Evolutionary conservation across 192 early-diverging fungal genomes (phyloP), one percentile per base, ranked within the genome.

Genomic region (Entomortierella parvispora): DNA sequence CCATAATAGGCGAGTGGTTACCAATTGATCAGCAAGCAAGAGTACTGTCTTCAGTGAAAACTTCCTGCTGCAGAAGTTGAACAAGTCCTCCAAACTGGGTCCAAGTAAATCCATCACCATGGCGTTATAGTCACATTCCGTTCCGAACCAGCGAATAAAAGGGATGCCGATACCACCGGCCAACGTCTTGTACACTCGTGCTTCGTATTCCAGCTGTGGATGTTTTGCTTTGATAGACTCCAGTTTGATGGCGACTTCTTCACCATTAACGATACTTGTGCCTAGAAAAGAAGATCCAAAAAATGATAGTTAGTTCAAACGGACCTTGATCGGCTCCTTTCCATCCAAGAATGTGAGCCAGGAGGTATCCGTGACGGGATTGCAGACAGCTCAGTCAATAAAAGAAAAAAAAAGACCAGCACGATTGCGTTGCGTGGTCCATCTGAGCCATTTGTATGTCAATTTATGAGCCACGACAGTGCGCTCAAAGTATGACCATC

Each of bases 171-270:
- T 89, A 32, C 96, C 96, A 44, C 96, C 95, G 9, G 94, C 93
- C 55, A 99, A 86, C 17, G 93, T 84, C 78, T 95, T 96, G 87
- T 99, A 99, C 25, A 99, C 95, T 76, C 92, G 90, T 37, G 95
- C 90, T 75, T 99, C 98, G 80, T 98, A 99, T 81, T 98, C 97
- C 11, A 99, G 85, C 79, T 98, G 97, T 52, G 96, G 96, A 68
- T 99, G 97, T 77, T 94, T 93, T 31, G 97, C 95, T 83, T 93
- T 93, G 50, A 94, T 88, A 18, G 90, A 88, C 85, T 99, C 98
- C 33, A 99, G 86, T 83, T 99, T 99, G 82, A 98, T 95, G 45
- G 97, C 98, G 12, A 99, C 95, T 78, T 99, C 95, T 74, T 99
- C 95, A 56, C 92, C 92, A 55, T 93, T 83, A 57, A 78, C 80